Conservation (phyloP, 1,284 basidiomycete genomes). For the Crucibulum parvulum region DNA sequence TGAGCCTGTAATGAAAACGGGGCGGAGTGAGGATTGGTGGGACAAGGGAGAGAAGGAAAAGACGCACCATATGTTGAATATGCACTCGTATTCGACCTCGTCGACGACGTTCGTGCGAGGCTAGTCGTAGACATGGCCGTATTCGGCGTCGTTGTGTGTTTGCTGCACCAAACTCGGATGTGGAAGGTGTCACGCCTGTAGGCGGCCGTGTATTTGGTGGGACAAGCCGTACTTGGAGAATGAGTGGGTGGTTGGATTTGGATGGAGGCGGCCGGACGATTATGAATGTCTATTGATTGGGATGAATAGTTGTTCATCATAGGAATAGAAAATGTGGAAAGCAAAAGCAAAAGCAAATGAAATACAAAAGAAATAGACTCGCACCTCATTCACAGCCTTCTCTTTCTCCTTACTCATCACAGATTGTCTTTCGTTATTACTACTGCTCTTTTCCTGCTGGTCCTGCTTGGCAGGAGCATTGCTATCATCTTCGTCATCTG, state of each 20-base stretch:
- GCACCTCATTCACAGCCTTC: constrained; percentile 58
- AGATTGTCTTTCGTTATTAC: background rate
- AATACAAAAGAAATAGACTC: constrained; percentile 14
- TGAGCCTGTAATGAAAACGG: constrained; percentile 22
- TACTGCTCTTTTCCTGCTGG: constrained; percentile 20
- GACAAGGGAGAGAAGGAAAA: constrained; percentile 26
- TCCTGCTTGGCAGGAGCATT: constrained; percentile 10
- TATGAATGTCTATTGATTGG: constrained; percentile 74
- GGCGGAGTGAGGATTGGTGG: constrained; percentile 23
- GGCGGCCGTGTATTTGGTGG: constrained; percentile 65
- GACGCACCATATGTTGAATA: constrained; percentile 14
- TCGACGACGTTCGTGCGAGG: background rate
- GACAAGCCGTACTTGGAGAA: constrained; percentile 93
- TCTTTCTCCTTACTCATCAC: constrained; percentile 20
- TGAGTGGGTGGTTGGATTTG: constrained; percentile 87
- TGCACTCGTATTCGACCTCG: background rate
- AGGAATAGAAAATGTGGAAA: no score
- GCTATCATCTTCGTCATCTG: constrained; percentile 33
- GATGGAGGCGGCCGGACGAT: constrained; percentile 87
- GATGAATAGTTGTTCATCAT: background rate
- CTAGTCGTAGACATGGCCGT: background rate
- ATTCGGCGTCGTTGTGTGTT: constrained; percentile 20
- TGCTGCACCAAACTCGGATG: constrained; percentile 46
- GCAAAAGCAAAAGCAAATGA: background rate
- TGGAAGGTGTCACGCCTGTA: constrained; percentile 33